Evolutionary conservation across 176 grass and related monocot genomes (phyloP).

Genomic region (Chloris gayana): DNA sequence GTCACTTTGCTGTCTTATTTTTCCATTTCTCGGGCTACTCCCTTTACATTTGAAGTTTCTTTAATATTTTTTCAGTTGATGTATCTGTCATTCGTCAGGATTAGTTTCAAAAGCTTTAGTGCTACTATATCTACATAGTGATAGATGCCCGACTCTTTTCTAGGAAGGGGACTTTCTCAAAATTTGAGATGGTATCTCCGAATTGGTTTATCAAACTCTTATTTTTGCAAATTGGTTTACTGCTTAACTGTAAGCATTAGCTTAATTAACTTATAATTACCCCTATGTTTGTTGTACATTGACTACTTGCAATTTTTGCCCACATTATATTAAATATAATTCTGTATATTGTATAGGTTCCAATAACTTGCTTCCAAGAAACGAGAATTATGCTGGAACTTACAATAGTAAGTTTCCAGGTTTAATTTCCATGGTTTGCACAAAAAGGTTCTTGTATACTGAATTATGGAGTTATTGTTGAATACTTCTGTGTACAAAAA

Average conservation of each 20-base stretch:
- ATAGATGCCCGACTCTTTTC: conserved; percentile 9
- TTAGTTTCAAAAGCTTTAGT: conserved; percentile 6
- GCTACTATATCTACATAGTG: not conserved
- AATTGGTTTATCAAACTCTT: not conserved
- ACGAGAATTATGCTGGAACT: not conserved
- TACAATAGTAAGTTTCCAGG: not conserved
- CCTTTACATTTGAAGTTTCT: conserved; percentile 37
- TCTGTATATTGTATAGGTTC: not conserved
- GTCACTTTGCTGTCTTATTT: not conserved
- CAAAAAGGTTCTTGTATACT: too few relatives aligned
- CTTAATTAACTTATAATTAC: not conserved
- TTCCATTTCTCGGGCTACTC: not conserved
- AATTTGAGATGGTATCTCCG: not conserved
- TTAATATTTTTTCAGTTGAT: not conserved
- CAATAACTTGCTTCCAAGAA: not conserved
- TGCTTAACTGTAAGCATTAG: not conserved
- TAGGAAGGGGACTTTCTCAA: not conserved
- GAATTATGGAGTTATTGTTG: not conserved
- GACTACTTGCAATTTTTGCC: not conserved
- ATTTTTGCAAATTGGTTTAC: not conserved
- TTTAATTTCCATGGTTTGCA: not conserved
- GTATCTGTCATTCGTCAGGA: conserved; percentile 21
- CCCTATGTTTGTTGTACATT: not conserved
- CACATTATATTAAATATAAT: not conserved
- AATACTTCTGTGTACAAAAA: not conserved